A percentile compares a stretch with the other conserved stretches of the same genome.
phyloP scores from a whole-genome alignment of 2,329 filamentous ascomycete species.

The Nothophoma quercina region DNA sequence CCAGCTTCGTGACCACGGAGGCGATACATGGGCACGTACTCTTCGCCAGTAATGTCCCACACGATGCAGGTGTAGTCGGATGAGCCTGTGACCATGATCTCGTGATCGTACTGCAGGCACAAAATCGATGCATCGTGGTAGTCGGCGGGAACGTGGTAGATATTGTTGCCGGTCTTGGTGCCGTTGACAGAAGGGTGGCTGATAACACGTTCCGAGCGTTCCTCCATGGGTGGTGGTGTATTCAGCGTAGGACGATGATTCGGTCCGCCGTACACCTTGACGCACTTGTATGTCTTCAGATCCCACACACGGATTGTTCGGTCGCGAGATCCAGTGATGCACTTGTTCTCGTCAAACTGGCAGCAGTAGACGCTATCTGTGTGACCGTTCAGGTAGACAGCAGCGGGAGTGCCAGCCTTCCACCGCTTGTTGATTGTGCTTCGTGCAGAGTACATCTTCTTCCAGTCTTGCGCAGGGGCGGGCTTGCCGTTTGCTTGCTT shows the following conservation, averaged over 20 bases:
- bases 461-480: conserved; percentile 73
- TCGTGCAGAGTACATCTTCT: conserved; percentile 80
- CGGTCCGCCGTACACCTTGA: conserved; percentile 82
- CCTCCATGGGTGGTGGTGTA: conserved; percentile 54
- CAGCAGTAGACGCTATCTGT: conserved; percentile 96
- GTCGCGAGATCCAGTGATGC: conserved; percentile 95
- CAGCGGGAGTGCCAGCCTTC: conserved; percentile 78
- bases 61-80: conserved; percentile 92
- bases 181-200: conserved; percentile 57
- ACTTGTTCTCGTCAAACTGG: conserved; percentile 97
- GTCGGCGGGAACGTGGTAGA: conserved; percentile 56
- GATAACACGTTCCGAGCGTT: conserved; percentile 54
- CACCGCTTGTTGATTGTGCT: conserved; percentile 79
- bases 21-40: conserved; percentile 71
- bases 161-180: conserved; percentile 54
- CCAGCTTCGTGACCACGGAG: conserved; percentile 83
- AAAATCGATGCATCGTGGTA: conserved; percentile 94
- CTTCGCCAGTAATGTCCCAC: conserved; percentile 82
- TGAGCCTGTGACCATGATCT: conserved; percentile 92
- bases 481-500: conserved; percentile 58
- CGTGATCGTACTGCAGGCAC: conserved; percentile 91
- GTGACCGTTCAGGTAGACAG: conserved; percentile 91
- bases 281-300: conserved; percentile 84
- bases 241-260: conserved; percentile 63
- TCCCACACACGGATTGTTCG: conserved; percentile 97